Evolutionary conservation across 1,139 yeast genomes (phyloP).

Genomic region (Kurtzmaniella quercitrusa): DNA sequence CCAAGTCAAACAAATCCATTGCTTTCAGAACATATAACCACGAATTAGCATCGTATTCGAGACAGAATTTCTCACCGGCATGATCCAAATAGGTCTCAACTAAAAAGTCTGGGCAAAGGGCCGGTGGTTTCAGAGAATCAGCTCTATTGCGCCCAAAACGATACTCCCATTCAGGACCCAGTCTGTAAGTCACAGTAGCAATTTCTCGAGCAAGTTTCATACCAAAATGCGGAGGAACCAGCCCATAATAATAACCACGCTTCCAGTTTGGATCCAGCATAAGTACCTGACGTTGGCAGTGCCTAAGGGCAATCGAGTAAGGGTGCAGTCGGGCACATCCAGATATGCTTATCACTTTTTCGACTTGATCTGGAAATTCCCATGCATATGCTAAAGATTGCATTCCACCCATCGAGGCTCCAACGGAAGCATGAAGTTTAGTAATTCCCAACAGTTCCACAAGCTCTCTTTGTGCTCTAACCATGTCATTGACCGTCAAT

Average conservation of each 20-base stretch:
- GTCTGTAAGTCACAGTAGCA: conserved; percentile 89
- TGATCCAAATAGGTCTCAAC: conserved; percentile 92
- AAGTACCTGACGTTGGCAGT: conserved; percentile 85
- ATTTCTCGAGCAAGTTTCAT: conserved; percentile 93
- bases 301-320: conserved; percentile 88
- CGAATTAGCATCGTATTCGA: conserved; percentile 90
- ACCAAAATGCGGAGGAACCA: conserved; percentile 86
- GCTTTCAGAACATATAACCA: conserved; percentile 84
- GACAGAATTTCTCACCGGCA: conserved; percentile 89
- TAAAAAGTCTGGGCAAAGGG: conserved; percentile 86
- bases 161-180: conserved; percentile 97
- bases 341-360: conserved; percentile 69
- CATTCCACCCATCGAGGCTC: conserved; percentile 98
- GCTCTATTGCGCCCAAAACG: conserved; percentile 87
- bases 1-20: conserved; percentile 89
- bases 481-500: conserved; percentile 83
- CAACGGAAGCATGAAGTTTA: conserved; percentile 74
- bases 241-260: conserved; percentile 79
- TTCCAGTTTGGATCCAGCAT: conserved; percentile 97
- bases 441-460: conserved; percentile 57
- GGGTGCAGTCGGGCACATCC: conserved; percentile 96
- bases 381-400: conserved; percentile 85
- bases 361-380: conserved; percentile 76
- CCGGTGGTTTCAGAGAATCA: conserved; percentile 75
- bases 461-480: conserved; percentile 76